Evolutionary conservation across 352 stramenopile genomes (phyloP).

Genomic region (Blastocystis hominis): DNA sequence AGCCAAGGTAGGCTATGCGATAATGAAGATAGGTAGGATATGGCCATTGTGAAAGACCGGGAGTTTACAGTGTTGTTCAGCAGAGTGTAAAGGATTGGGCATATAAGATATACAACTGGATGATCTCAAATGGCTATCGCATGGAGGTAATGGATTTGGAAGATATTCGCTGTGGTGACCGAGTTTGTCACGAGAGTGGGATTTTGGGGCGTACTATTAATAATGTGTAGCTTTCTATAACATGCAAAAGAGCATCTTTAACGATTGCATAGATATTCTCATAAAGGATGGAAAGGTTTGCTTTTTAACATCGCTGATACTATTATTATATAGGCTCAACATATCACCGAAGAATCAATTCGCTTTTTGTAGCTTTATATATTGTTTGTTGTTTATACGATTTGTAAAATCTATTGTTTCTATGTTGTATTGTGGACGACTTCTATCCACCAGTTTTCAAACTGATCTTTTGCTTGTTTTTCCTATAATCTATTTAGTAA

Average conservation of each 20-base stretch:
- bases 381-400: not conserved
- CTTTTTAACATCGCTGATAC: not conserved
- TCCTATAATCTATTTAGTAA: too few relatives aligned
- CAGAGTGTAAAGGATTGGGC: conserved; percentile 54
- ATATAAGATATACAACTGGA: conserved; percentile 46
- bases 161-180: conserved; percentile 18
- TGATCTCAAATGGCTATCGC: conserved; percentile 37
- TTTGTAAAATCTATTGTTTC: not conserved
- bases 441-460: not conserved
- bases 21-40: not conserved
- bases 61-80: conserved; percentile 20
- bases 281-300: conserved; percentile 31
- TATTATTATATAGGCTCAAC: not conserved
- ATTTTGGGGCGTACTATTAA: not conserved
- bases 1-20: not conserved
- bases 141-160: conserved; percentile 51
- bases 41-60: not conserved
- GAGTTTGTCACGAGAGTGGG: conserved; percentile 13
- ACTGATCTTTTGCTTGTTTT: not conserved
- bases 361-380: not conserved
- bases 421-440: not conserved
- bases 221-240: conserved; percentile 38
- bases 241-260: conserved; percentile 23
- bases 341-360: conserved; percentile 30
- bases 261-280: conserved; percentile 14